Conservation (phyloP, 2,329 filamentous ascomycete species). For the Cladosporium sp. region DNA sequence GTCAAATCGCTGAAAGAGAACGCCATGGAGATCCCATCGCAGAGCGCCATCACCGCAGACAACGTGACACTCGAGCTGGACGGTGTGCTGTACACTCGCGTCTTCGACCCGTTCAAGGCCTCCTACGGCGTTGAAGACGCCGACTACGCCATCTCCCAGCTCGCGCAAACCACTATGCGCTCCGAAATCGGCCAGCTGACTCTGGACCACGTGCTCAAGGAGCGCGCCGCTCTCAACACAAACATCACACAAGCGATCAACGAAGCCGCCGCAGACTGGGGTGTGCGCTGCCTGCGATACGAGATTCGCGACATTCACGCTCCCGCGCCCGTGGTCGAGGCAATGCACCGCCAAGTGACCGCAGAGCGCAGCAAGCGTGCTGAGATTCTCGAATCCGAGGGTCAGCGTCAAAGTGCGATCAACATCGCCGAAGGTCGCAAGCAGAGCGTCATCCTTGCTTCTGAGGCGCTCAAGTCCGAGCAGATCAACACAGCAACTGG, state of each 20-base stretch:
- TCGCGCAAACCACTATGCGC: conserved; percentile 98
- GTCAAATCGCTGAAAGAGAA: conserved; percentile 96
- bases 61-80: conserved; percentile 97
- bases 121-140: conserved; percentile 98
- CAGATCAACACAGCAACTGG: conserved; percentile 89
- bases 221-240: conserved; percentile 90
- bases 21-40: conserved; percentile 93
- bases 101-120: conserved; percentile 97
- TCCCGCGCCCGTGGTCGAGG: conserved; percentile 85
- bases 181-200: conserved; percentile 95
- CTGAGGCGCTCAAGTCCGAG: conserved; percentile 83
- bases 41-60: conserved; percentile 96
- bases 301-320: conserved; percentile 98
- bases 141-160: conserved; percentile 96
- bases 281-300: conserved; percentile 91
- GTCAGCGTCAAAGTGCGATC: conserved; percentile 94
- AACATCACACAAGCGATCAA: conserved; percentile 99
- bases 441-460: conserved; percentile 93
- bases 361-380: conserved; percentile 96
- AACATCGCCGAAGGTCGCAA: conserved; percentile 98
- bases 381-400: conserved; percentile 95
- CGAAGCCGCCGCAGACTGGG: conserved; percentile 94
- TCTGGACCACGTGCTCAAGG: conserved; percentile 95
- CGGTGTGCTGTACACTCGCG: conserved; percentile 89
- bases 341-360: conserved; percentile 97